A percentile compares a stretch with the other conserved stretches of the same genome.
phyloP scores from a whole-genome alignment of 2,329 filamentous ascomycete genomes.

The Tricladium varicosporioides region DNA sequence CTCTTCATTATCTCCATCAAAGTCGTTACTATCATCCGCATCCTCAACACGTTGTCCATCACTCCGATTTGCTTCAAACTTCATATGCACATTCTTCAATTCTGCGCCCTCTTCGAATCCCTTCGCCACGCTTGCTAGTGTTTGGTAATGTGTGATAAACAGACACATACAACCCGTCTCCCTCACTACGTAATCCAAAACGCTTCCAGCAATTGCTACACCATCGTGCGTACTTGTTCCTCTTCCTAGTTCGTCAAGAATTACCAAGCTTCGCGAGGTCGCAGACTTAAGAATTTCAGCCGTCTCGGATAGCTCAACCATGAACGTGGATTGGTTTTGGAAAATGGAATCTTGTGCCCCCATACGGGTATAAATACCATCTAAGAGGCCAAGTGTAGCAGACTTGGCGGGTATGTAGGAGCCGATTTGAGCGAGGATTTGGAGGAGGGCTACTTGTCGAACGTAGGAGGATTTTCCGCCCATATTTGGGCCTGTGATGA shows the following conservation, averaged over 20 bases:
- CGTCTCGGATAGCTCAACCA: slow-evolving; percentile 95
- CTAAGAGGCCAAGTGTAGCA: slow-evolving; percentile 75
- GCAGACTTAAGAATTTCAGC: slow-evolving; percentile 87
- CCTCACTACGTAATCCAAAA: slow-evolving; percentile 79
- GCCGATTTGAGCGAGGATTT: slow-evolving; percentile 92
- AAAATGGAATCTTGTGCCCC: slow-evolving; percentile 93
- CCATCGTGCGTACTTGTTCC: slow-evolving; percentile 96
- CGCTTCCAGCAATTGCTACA: slow-evolving; percentile 90
- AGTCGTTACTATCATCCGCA: slow-evolving; percentile 41
- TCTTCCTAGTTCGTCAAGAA: slow-evolving; percentile 90
- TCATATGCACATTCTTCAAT: slow-evolving; percentile 91
- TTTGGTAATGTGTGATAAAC: slow-evolving; percentile 98
- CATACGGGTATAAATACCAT: slow-evolving; percentile 95
- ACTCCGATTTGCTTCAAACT: slow-evolving; percentile 55
- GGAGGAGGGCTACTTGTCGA: slow-evolving; percentile 83
- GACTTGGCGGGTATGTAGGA: slow-evolving; percentile 84
- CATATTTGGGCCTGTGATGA: slow-evolving; percentile 98
- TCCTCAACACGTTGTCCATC: slow-evolving; percentile 28
- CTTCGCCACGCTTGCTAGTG: slow-evolving; percentile 67
- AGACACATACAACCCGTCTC: slow-evolving; percentile 76
- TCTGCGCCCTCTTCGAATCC: slow-evolving; percentile 60
- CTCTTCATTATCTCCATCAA: slow-evolving; percentile 51
- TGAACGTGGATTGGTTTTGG: slow-evolving; percentile 92
- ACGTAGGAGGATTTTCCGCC: slow-evolving; percentile 98
- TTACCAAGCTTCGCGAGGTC: slow-evolving; percentile 78